A percentile compares a stretch with the other conserved stretches of the same genome.
Evolutionary conservation across 2,329 filamentous ascomycete genomes (phyloP).

Genomic region (Gnomoniopsis sp.): DNA sequence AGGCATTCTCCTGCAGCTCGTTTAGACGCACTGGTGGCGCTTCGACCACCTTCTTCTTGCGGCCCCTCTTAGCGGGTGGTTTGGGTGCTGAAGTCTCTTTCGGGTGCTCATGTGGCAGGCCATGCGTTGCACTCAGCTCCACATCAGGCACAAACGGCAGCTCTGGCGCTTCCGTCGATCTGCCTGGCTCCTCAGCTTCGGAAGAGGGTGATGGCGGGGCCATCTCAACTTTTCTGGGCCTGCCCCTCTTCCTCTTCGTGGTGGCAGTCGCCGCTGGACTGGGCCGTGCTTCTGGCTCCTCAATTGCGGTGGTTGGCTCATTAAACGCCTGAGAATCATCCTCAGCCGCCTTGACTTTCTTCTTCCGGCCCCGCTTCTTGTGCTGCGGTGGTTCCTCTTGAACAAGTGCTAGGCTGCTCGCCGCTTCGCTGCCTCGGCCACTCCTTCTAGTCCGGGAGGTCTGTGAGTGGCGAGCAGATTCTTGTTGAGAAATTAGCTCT

Average conservation of each 20-base stretch:
- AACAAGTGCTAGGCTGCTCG: not conserved
- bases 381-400: conserved; percentile 17
- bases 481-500: conserved; percentile 12
- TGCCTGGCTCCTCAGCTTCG: not conserved
- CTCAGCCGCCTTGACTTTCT: conserved; percentile 19
- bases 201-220: conserved; percentile 9
- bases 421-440: conserved; percentile 4
- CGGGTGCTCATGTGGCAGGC: not conserved
- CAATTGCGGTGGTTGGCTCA: not conserved
- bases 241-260: conserved; percentile 36
- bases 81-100: not conserved
- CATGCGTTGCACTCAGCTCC: not conserved
- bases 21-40: not conserved
- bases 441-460: conserved; percentile 15
- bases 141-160: not conserved
- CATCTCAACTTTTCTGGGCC: conserved; percentile 36
- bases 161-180: not conserved
- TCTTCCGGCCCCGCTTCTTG: conserved; percentile 29
- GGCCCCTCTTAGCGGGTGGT: conserved; percentile 8
- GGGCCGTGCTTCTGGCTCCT: conserved; percentile 6
- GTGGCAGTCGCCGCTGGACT: not conserved
- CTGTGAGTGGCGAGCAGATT: conserved; percentile 9
- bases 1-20: not conserved
- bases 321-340: not conserved
- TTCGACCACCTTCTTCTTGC: conserved; percentile 11